Evolutionary conservation across 2,329 filamentous ascomycete genomes (phyloP).

Genomic region (Phaeophleospora eucalypticola): DNA sequence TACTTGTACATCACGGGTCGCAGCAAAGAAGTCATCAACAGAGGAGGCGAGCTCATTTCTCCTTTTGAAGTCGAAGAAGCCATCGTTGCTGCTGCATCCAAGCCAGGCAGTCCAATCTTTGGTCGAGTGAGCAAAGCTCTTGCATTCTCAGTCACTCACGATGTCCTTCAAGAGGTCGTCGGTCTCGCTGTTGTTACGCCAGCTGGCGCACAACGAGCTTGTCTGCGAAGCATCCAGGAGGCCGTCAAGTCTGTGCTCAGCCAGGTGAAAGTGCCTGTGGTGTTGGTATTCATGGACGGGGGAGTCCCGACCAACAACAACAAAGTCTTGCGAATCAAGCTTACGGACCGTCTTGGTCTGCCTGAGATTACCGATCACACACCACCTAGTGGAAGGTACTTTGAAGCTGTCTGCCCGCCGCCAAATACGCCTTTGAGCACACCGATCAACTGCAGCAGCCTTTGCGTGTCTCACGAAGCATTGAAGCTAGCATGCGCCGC

Average conservation of each 20-base stretch:
- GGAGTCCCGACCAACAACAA: slow-evolving; percentile 56
- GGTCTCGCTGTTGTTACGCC: slow-evolving; percentile 52
- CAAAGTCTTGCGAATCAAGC: slow-evolving; percentile 54
- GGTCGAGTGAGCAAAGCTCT: slow-evolving; percentile 48
- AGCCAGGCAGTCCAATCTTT: slow-evolving; percentile 42
- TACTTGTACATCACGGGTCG: slow-evolving; percentile 54
- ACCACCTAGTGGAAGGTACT: slow-evolving; percentile 45
- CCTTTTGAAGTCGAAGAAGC: slow-evolving; percentile 58
- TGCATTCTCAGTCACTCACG: slow-evolving; percentile 52
- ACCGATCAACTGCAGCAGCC: slow-evolving; percentile 33
- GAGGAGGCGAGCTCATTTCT: slow-evolving; percentile 57
- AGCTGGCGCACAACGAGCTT: slow-evolving; percentile 40
- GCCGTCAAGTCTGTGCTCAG: slow-evolving; percentile 48
- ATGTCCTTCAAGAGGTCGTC: slow-evolving; percentile 55
- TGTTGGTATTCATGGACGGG: slow-evolving; percentile 54
- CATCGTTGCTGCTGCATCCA: slow-evolving; percentile 46
- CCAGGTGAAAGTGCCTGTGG: slow-evolving; percentile 50
- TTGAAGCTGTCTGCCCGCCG: slow-evolving; percentile 48
- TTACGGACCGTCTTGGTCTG: slow-evolving; percentile 48
- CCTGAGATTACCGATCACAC: slow-evolving; percentile 45
- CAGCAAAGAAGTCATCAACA: slow-evolving; percentile 56
- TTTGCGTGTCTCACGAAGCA: slow-evolving; percentile 14
- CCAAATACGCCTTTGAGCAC: slow-evolving; percentile 45
- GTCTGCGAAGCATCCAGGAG: slow-evolving; percentile 48
- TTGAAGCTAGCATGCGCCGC: slow-evolving; percentile 15